phyloP scores from a whole-genome alignment of 2,329 filamentous ascomycete species.

The Apiospora koreana region DNA sequence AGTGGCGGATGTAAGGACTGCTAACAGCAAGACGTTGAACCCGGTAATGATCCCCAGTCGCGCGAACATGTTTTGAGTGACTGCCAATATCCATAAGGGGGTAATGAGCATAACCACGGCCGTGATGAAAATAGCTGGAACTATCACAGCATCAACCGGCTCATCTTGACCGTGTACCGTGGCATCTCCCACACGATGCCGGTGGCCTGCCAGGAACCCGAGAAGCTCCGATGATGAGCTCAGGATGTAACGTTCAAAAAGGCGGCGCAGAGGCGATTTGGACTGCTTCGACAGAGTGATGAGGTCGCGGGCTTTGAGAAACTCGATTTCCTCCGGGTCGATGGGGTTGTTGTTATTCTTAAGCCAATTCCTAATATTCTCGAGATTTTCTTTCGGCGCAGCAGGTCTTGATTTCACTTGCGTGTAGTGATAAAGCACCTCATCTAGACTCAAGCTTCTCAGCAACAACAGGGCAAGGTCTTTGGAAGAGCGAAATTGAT shows the following conservation, averaged over 20 bases:
- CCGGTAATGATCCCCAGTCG: conserved; percentile 34
- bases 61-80: conserved; percentile 13
- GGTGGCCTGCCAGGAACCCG: not conserved
- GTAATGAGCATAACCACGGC: conserved; percentile 33
- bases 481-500: no score
- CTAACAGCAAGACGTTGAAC: conserved; percentile 26
- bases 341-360: conserved; percentile 20
- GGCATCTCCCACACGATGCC: not conserved
- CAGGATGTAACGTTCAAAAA: conserved; percentile 19
- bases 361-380: conserved; percentile 28
- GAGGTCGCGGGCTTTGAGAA: conserved; percentile 26
- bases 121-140: conserved; percentile 22
- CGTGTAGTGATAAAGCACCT: conserved; percentile 25
- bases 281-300: conserved; percentile 17
- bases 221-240: conserved; percentile 4
- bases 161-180: conserved; percentile 15
- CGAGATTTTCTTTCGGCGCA: conserved; percentile 23
- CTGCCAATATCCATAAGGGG: conserved; percentile 35
- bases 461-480: no score
- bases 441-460: not conserved
- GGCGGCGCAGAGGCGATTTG: conserved; percentile 17
- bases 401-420: conserved; percentile 25
- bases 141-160: conserved; percentile 26
- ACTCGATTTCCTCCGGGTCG: conserved; percentile 16
- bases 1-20: conserved; percentile 21